Evolutionary conservation across 805 yeast species (phyloP).

Genomic region (Suhomyces kilbournensis): DNA sequence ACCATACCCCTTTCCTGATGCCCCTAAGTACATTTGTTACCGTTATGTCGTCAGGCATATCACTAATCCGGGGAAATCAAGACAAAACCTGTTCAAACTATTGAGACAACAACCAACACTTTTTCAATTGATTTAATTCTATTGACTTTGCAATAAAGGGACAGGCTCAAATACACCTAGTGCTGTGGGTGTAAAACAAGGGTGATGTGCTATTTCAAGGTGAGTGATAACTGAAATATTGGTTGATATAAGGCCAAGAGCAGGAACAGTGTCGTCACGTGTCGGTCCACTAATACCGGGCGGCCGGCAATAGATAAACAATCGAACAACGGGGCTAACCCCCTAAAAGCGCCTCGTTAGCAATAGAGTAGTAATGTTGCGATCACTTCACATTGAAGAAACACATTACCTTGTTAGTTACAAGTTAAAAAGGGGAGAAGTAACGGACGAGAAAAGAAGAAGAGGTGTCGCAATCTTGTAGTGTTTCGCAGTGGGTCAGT

Average conservation of each 20-base stretch:
- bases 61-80: not conserved
- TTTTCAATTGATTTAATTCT: not conserved
- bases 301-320: not conserved
- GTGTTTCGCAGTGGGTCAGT: no score
- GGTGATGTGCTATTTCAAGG: no score
- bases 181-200: no score
- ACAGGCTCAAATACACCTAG: no score
- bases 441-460: no score
- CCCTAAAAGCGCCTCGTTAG: not conserved
- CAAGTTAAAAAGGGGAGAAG: no score
- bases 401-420: no score
- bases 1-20: slow-evolving; percentile 29
- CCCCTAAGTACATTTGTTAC: slow-evolving; percentile 22
- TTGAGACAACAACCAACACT: no score
- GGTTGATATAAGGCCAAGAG: not conserved
- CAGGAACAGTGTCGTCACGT: not conserved
- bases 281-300: not conserved
- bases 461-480: no score
- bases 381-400: not conserved
- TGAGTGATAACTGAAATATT: no score
- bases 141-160: no score
- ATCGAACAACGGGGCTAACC: not conserved
- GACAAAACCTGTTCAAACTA: no score
- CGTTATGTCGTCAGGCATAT: not conserved
- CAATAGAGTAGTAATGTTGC: not conserved